phyloP scores from a whole-genome alignment of 306 rosid species.

The Acacia acuminata region DNA sequence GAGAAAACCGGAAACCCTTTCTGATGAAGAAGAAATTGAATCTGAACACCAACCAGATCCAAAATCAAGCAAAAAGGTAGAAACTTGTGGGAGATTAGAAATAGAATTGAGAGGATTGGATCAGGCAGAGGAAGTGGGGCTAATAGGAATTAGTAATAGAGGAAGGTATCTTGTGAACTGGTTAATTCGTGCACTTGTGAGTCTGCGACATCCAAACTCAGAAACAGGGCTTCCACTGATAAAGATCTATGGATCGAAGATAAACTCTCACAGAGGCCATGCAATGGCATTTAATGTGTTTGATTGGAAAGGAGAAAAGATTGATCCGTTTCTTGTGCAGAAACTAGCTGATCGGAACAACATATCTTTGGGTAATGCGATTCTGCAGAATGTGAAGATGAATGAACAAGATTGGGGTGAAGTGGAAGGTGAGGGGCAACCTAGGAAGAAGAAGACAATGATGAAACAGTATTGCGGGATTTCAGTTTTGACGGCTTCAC shows the following conservation, averaged over 20 bases:
- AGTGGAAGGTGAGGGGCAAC: neutral
- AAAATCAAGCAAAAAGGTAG: neutral
- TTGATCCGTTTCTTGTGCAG: constrained; percentile 70
- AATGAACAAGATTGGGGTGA: constrained; percentile 36
- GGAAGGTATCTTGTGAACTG: constrained; percentile 66
- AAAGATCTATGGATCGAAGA: constrained; percentile 74
- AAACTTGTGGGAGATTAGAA: constrained; percentile 23
- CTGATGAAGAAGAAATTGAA: neutral
- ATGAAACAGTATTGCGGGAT: constrained; percentile 31
- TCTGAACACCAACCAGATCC: neutral
- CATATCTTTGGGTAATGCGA: constrained; percentile 54
- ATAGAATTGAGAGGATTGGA: constrained; percentile 71
- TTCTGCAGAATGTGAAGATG: constrained; percentile 51
- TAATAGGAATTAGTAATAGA: constrained; percentile 53
- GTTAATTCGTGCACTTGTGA: constrained; percentile 72
- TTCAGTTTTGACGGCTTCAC: constrained; percentile 48
- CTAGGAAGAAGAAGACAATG: constrained; percentile 11
- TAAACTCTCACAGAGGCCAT: constrained; percentile 63
- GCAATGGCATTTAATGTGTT: constrained; percentile 75
- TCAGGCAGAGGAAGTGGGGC: constrained; percentile 76
- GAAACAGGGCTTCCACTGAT: constrained; percentile 53
- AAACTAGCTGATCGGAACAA: constrained; percentile 77
- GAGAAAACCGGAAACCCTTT: constrained; percentile 17
- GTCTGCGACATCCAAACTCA: constrained; percentile 68
- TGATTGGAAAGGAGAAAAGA: constrained; percentile 90